phyloP scores from a whole-genome alignment of 192 early-diverging fungal genomes.

The Spizellomyces punctatus region DNA sequence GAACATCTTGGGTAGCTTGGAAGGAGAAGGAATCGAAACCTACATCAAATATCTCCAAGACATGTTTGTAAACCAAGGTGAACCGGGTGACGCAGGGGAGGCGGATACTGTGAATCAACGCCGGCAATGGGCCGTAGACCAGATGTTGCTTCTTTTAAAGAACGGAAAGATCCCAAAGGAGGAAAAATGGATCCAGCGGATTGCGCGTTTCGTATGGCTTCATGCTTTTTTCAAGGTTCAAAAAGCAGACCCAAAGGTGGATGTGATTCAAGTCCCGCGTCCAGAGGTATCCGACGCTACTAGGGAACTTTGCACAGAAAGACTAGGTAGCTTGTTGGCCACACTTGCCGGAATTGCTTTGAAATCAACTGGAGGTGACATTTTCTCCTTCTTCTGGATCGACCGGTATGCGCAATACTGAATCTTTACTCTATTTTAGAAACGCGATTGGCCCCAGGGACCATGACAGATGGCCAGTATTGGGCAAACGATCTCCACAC shows the following conservation, averaged over 20 bases:
- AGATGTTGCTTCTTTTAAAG: slow-evolving; percentile 76
- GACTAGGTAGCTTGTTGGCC: slow-evolving; percentile 70
- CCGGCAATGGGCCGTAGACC: slow-evolving; percentile 74
- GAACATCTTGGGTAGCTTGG: slow-evolving; percentile 72
- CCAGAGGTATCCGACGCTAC: slow-evolving; percentile 62
- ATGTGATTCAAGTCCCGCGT: slow-evolving; percentile 39
- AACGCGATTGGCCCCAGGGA: slow-evolving; percentile 33
- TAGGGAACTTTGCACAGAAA: slow-evolving; percentile 60
- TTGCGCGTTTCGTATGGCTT: slow-evolving; percentile 70
- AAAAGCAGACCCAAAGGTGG: slow-evolving; percentile 44
- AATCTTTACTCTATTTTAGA: too few species aligned
- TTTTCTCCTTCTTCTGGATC: slow-evolving; percentile 26
- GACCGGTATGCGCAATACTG: neutral
- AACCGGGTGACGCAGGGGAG: slow-evolving; percentile 9
- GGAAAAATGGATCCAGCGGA: slow-evolving; percentile 68
- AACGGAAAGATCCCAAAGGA: slow-evolving; percentile 75
- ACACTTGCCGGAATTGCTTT: slow-evolving; percentile 64
- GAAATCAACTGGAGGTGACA: slow-evolving; percentile 36
- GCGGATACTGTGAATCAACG: slow-evolving; percentile 1
- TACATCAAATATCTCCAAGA: slow-evolving; percentile 77
- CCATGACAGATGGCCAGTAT: slow-evolving; percentile 59
- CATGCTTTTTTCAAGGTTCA: slow-evolving; percentile 74
- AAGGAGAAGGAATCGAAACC: slow-evolving; percentile 63
- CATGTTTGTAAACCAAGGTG: slow-evolving; percentile 56
- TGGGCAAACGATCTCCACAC: slow-evolving; percentile 61